Evolutionary conservation across 768 basidiomycete genomes (phyloP).

Genomic region (Hypsizygus marmoreus): DNA sequence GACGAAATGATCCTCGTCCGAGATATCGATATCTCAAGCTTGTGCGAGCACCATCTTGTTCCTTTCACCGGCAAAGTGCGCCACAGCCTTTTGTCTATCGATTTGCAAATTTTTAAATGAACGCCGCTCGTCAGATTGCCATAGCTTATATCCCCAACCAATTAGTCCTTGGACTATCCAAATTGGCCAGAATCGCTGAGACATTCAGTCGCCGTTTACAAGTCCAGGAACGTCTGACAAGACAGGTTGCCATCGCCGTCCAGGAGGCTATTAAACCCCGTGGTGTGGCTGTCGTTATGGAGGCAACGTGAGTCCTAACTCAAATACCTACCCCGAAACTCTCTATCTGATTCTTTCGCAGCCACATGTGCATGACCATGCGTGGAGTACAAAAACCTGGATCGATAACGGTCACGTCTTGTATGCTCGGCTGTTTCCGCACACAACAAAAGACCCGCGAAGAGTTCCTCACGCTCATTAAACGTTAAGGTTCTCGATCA

Average conservation of each 20-base stretch:
- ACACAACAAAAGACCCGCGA: slow-evolving; percentile 98
- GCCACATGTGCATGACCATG: slow-evolving; percentile 99
- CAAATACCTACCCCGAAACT: slow-evolving; percentile 8
- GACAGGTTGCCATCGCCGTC: slow-evolving; percentile 97
- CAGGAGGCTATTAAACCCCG: slow-evolving; percentile 97
- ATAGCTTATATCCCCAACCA: slow-evolving; percentile 98
- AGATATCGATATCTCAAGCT: slow-evolving; percentile 94
- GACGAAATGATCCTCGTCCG: slow-evolving; percentile 99
- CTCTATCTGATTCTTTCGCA: slow-evolving; percentile 29
- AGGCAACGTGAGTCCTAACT: slow-evolving; percentile 73
- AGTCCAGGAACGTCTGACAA: slow-evolving; percentile 96
- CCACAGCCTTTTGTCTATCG: slow-evolving; percentile 11
- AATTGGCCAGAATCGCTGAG: slow-evolving; percentile 95
- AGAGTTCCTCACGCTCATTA: slow-evolving; percentile 91
- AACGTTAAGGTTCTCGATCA: slow-evolving; percentile 32
- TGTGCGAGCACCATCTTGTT: slow-evolving; percentile 98
- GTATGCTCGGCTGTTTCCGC: slow-evolving; percentile 98
- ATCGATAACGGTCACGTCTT: slow-evolving; percentile 90
- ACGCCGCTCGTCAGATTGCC: slow-evolving; percentile 64
- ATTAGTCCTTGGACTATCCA: slow-evolving; percentile 92
- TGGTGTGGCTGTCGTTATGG: slow-evolving; percentile 99
- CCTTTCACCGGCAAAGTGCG: slow-evolving; percentile 96
- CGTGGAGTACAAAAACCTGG: slow-evolving; percentile 99
- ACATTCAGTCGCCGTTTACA: slow-evolving; percentile 95
- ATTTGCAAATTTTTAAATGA: slow-evolving; percentile 22